Conservation (phyloP, 352 stramenopile genomes). For the Phytophthora vignae region DNA sequence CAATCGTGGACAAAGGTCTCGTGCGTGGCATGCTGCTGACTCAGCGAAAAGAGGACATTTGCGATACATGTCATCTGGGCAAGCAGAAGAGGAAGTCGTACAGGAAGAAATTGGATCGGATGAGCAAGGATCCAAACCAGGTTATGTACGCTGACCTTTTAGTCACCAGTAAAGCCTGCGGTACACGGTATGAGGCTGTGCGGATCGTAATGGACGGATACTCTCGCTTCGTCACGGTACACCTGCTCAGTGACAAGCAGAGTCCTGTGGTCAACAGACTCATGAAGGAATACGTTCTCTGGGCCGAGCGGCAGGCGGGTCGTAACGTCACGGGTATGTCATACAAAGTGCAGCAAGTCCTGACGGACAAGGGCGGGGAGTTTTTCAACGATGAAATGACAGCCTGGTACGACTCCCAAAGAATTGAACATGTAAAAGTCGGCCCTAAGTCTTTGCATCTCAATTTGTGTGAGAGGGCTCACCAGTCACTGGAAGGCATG, state of each 20-base stretch:
- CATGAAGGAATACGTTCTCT: too few relatives aligned
- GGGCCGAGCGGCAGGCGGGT: too few relatives aligned
- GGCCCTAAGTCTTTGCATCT: conserved; percentile 12
- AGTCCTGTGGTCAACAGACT: conserved; percentile 2
- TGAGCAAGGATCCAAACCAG: conserved; percentile 15
- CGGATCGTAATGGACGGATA: conserved; percentile 20
- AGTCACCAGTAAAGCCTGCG: neutral
- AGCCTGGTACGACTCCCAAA: conserved; percentile 5
- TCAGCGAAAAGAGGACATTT: too few relatives aligned
- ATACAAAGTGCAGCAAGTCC: conserved; percentile 3
- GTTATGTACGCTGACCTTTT: conserved; percentile 18
- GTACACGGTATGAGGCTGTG: conserved; percentile 2
- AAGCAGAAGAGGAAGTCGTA: conserved; percentile 7
- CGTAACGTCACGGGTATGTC: neutral
- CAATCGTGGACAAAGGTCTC: too few relatives aligned
- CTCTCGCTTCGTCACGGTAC: conserved; percentile 16
- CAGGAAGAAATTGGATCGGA: neutral
- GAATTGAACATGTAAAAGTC: conserved; percentile 15
- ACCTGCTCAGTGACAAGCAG: conserved; percentile 3
- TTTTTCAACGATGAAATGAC: conserved; percentile 18
- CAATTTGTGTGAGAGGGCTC: conserved; percentile 6
- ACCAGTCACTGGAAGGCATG: conserved; percentile 12
- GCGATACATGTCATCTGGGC: too few relatives aligned
- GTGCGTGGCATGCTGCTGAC: too few relatives aligned
- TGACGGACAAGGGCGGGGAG: conserved; percentile 15